Evolutionary conservation across 176 grass and related monocot genomes (phyloP).

Genomic region (Hordeum marinum): DNA sequence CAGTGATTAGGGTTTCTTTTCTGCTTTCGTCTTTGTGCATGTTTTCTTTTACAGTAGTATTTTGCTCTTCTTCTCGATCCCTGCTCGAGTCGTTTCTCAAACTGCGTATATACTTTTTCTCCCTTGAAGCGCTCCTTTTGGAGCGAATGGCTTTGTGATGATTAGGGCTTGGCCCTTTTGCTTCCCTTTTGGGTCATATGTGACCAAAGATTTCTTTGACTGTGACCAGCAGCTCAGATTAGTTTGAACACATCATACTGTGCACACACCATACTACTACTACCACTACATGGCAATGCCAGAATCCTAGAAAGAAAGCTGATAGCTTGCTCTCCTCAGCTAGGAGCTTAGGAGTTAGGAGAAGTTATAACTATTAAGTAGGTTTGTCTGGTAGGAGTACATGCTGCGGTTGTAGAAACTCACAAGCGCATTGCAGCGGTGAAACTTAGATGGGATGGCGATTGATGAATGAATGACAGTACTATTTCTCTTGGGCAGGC

Average conservation of each 20-base stretch:
- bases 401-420: neutral
- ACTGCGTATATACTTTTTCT: conserved; percentile 61
- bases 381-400: neutral
- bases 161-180: conserved; percentile 75
- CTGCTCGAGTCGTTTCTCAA: conserved; percentile 41
- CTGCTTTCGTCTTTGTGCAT: conserved; percentile 61
- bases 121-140: conserved; percentile 89
- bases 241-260: conserved; percentile 43
- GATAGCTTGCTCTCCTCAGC: neutral
- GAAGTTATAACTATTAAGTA: neutral
- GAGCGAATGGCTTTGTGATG: conserved; percentile 89
- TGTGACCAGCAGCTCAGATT: conserved; percentile 48
- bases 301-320: conserved; percentile 38
- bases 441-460: neutral
- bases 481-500: conserved; percentile 41
- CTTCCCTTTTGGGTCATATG: conserved; percentile 84
- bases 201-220: conserved; percentile 84
- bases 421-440: neutral
- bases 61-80: conserved; percentile 28
- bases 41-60: conserved; percentile 52
- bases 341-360: neutral
- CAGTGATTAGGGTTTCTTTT: conserved; percentile 61
- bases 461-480: conserved; percentile 20
- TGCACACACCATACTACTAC: conserved; percentile 12
- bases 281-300: neutral